phyloP scores from a whole-genome alignment of 139 green algal species.

The Volvox africanus region DNA sequence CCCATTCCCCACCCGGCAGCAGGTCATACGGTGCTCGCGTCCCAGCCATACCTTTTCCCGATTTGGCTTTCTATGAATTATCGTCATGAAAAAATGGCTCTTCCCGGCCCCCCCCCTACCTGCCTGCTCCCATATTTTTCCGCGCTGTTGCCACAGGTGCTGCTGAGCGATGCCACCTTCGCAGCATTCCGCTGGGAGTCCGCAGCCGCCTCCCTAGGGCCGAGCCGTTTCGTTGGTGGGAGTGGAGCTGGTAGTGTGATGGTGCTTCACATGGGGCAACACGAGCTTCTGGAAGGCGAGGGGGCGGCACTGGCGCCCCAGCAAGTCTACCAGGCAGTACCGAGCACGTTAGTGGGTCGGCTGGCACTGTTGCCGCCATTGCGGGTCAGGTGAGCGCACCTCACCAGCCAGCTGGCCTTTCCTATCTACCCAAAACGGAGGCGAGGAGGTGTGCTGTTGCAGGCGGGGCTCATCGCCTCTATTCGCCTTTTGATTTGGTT shows the following conservation, averaged over 20 bases:
- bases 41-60: not conserved
- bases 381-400: slow-evolving; percentile 7
- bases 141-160: not conserved
- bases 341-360: not conserved
- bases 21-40: no score
- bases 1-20: no score
- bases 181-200: not conserved
- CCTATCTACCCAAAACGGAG: no score
- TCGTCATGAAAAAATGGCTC: no score
- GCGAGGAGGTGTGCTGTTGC: no score
- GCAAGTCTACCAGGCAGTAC: slow-evolving; percentile 32
- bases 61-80: no score
- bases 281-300: slow-evolving; percentile 13
- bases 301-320: not conserved
- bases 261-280: slow-evolving; percentile 37
- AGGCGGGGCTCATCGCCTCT: no score
- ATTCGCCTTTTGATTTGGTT: no score
- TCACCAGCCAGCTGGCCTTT: no score
- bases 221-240: not conserved
- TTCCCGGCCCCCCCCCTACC: not conserved
- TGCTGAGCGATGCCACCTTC: slow-evolving; percentile 20
- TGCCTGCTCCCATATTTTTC: not conserved
- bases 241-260: not conserved
- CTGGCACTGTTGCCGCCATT: slow-evolving; percentile 32
- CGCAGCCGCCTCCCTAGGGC: not conserved